Evolutionary conservation across 2,329 filamentous ascomycete genomes (phyloP).

Genomic region (Fusarium nematophilum): DNA sequence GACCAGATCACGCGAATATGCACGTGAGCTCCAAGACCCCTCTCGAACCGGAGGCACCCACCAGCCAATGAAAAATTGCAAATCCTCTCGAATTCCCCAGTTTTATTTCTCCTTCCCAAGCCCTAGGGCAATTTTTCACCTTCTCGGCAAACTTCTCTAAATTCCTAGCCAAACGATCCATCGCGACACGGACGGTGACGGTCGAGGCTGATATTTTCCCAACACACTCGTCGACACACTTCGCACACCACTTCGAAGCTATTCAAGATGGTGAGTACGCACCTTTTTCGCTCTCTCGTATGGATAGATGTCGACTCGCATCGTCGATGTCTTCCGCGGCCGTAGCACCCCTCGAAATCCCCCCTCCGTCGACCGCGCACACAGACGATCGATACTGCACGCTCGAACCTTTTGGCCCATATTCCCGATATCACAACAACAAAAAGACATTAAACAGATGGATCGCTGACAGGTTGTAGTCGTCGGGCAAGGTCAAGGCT

Average conservation of each 20-base stretch:
- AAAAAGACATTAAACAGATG: slow-evolving; percentile 31
- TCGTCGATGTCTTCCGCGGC: slow-evolving; percentile 29
- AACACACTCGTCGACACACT: slow-evolving; percentile 55
- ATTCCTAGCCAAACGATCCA: slow-evolving; percentile 49
- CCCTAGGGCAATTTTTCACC: slow-evolving; percentile 54
- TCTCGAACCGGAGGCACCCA: slow-evolving; percentile 8
- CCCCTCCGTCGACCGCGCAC: slow-evolving; percentile 33
- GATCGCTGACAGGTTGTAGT: slow-evolving; percentile 52
- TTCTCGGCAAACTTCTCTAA: slow-evolving; percentile 52
- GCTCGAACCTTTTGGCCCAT: slow-evolving; percentile 19
- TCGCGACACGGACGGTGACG: slow-evolving; percentile 51
- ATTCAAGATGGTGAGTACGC: slow-evolving; percentile 62
- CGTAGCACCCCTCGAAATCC: slow-evolving; percentile 27
- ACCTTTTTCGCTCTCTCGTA: slow-evolving; percentile 30
- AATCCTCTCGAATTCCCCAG: slow-evolving; percentile 36
- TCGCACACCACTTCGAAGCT: slow-evolving; percentile 56
- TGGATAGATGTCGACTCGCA: slow-evolving; percentile 24
- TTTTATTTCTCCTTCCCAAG: slow-evolving; percentile 43
- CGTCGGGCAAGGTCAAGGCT: slow-evolving; percentile 84
- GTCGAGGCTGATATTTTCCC: slow-evolving; percentile 50
- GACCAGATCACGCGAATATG: not conserved
- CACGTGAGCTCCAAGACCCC: slow-evolving; percentile 41
- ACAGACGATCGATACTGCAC: slow-evolving; percentile 32
- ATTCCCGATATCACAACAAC: slow-evolving; percentile 21
- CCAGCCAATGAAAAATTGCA: slow-evolving; percentile 49